Base-by-base conservation (phyloP, 2,329 filamentous ascomycete genomes). In the Pseudogymnoascus sp. region DNA sequence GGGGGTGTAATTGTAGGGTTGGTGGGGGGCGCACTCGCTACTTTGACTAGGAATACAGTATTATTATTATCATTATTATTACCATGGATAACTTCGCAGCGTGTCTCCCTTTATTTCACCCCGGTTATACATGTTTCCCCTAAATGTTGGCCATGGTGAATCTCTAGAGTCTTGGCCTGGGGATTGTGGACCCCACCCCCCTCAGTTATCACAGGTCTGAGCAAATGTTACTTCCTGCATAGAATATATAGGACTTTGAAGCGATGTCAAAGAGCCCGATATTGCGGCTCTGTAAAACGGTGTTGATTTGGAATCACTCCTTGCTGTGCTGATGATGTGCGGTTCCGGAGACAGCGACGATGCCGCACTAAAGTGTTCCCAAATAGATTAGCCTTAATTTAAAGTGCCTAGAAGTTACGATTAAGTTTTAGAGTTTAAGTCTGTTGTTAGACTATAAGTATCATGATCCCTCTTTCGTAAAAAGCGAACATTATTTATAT, bases 1-100 rank as follows among this genome's bases (percentile, higher is more conserved):
- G 81, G n/a, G 41, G 41, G 22, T 11, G 20, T 11, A n/a, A 14
- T 18, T 47, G 41, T 47, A 47, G 28, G n/a, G 25, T 20, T 47
- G 28, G 14, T 20, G 41, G 25, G 25, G 22, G 14, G 41, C 22
- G 14, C 41, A 47, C 41, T 47, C 41, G 22, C 41, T 28, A 47
- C 41, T 47, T 47, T 9, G 22, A 28, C 41, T 25, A 5, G 14
- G 41, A 47, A 47, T 43, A 25, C 41, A 47, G 12, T 47, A 47
- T 47, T 47, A 47, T 47, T 28, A 47, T 16, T 47, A 28, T 11
- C 11, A 47, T 28, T n/a, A 47, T 47, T 11, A 47, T 47, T 11
- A 35, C 33, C 28, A 43, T 47, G 41, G 14, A 28, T 4, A 47
- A 28, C 7, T 14, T 12, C 14, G 1, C 3, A n/a, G n/a, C n/a